Percentiles rank a stretch among this genome's conserved stretches.
Conservation (phyloP, 2,329 filamentous ascomycete genomes). For the Paracoccidioides lutzii region DNA sequence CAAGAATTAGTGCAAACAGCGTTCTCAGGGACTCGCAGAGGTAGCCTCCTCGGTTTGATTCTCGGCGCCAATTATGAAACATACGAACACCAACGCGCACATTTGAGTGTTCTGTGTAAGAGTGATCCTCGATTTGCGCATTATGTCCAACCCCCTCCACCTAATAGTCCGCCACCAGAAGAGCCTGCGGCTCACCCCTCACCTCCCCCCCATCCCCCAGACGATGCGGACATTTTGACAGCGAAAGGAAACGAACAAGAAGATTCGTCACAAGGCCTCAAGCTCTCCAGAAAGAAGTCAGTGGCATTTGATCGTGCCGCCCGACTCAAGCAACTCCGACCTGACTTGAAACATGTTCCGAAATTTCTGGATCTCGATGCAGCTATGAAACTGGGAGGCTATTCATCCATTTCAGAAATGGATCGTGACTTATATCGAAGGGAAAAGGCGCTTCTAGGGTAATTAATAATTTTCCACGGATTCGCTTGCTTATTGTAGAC, state of each 20-base stretch:
- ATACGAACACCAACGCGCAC: slow-evolving; percentile 57
- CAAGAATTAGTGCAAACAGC: slow-evolving; percentile 39
- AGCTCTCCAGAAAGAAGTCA: slow-evolving; percentile 17
- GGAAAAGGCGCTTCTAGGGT: slow-evolving; percentile 4
- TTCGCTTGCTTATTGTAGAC: not conserved
- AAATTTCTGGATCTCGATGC: slow-evolving; percentile 18
- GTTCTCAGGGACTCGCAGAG: slow-evolving; percentile 10
- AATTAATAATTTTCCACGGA: not conserved
- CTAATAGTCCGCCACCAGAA: slow-evolving; percentile 9
- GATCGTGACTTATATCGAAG: slow-evolving; percentile 17
- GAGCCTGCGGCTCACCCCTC: slow-evolving; percentile 7
- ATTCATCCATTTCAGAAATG: slow-evolving; percentile 21
- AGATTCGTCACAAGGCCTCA: slow-evolving; percentile 10
- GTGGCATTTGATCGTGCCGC: slow-evolving; percentile 19
- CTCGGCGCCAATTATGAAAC: slow-evolving; percentile 67
- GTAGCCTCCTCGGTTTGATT: slow-evolving; percentile 57
- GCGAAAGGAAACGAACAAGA: slow-evolving; percentile 4
- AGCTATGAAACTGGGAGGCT: slow-evolving; percentile 21
- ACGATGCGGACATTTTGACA: slow-evolving; percentile 9
- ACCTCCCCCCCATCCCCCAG: slow-evolving; percentile 15
- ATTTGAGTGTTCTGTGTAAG: slow-evolving; percentile 43
- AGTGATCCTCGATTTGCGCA: slow-evolving; percentile 25
- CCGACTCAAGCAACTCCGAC: slow-evolving; percentile 20
- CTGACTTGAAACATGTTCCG: slow-evolving; percentile 19
- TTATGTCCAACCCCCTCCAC: slow-evolving; percentile 18